Percentiles rank a stretch among this genome's conserved stretches.
phyloP scores from a whole-genome alignment of 148 eudicot genomes.

The Vaccinium darrowii region DNA sequence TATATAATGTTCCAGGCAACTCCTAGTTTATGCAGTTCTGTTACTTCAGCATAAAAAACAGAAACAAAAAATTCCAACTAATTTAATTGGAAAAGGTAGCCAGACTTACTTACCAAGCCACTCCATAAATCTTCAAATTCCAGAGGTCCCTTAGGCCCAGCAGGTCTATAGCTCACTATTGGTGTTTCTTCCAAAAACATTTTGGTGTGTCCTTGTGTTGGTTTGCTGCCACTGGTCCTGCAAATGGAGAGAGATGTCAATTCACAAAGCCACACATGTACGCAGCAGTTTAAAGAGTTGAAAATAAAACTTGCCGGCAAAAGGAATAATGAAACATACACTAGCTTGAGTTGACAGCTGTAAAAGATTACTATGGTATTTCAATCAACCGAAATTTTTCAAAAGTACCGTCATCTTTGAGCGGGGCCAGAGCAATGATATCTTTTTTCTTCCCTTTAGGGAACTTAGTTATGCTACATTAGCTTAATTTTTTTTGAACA shows the following conservation, averaged over 20 bases:
- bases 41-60: not conserved
- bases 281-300: not conserved
- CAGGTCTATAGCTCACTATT: not conserved
- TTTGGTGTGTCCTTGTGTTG: slow-evolving; percentile 54
- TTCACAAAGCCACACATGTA: slow-evolving; percentile 4
- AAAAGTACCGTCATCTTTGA: not conserved
- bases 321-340: not conserved
- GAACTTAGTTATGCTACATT: not conserved
- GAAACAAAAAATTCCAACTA: not conserved
- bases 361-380: not conserved
- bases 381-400: not conserved
- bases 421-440: not conserved
- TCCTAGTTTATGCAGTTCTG: not conserved
- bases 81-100: not conserved
- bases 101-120: not conserved
- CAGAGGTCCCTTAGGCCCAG: not conserved
- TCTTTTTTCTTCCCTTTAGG: not conserved
- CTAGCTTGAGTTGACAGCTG: not conserved
- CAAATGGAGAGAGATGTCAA: slow-evolving; percentile 16
- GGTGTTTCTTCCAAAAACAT: slow-evolving; percentile 20
- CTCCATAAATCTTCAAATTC: not conserved
- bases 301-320: not conserved
- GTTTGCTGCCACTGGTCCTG: slow-evolving; percentile 50
- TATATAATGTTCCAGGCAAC: not conserved
- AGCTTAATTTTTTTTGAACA: not conserved